Base-by-base conservation (phyloP, 2,329 filamentous ascomycete species). In the Fonsecaea pedrosoi region DNA sequence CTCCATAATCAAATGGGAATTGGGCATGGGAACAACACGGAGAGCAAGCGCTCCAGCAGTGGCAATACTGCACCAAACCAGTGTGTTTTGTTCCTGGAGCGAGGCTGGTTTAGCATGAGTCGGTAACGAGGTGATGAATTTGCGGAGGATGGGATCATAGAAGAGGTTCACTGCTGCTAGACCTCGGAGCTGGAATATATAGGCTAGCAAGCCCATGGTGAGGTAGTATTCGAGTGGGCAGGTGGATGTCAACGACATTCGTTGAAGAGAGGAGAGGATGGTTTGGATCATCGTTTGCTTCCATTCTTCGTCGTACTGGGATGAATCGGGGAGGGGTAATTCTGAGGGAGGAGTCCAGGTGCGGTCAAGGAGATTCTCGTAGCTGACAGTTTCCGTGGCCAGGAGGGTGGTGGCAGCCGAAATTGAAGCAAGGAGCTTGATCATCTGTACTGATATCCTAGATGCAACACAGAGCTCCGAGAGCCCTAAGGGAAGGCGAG, bases 131-230 rank as follows among this genome's bases (percentile, higher is more conserved):
- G 55, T 60, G 21, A 73, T 65, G 54, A 72, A 70, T 6, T 65
- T 61, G 42, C 66, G 62, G n/a, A 73, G 67, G 21, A 70, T 63
- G 9, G 70, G 71, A 53, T 73, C 71, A 35, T 71, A 69, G 65
- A 73, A 73, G 32, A 73, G 45, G 21, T 65, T 72, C 18, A 70
- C 61, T 13, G 67, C 62, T 6, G 45, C 25, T 3, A 72, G 61
- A 12, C 64, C 32, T 8, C 70, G 69, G 13, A 69, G 55, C 57
- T 73, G 70, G 38, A 70, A 67, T 10, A 65, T 42, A 54, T 66
- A 73, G 37, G 68, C 55, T 25, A 72, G 57, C 4, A 73, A 60
- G 13, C 71, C 71, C 32, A 59, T 66, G 0, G 63, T 68, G 10
- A 73, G 34, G 35, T 67, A 66, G 37, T 37, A 60, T 54, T 73